Conservation (phyloP, 768 basidiomycete species). For the Candolleomyces efflorescens region DNA sequence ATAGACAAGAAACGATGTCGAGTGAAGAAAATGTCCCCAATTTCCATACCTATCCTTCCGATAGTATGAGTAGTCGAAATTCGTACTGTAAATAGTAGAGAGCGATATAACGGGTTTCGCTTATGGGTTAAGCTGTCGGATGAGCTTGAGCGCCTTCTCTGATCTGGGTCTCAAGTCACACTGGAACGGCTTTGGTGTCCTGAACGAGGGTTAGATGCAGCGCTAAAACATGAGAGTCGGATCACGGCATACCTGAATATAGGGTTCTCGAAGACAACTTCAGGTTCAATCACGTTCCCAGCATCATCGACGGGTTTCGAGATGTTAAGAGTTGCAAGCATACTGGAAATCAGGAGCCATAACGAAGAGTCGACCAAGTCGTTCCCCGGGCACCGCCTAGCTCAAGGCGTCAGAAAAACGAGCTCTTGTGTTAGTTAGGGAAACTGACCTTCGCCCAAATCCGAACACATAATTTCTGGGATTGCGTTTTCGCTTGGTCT, state of each 20-base stretch:
- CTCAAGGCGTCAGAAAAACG: neutral
- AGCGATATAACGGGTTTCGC: neutral
- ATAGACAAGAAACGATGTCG: neutral
- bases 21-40: neutral
- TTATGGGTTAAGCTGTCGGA: conserved; percentile 23
- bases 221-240: neutral
- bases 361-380: conserved; percentile 60
- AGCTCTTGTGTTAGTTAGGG: neutral
- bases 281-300: conserved; percentile 45
- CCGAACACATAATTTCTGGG: conserved; percentile 35
- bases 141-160: conserved; percentile 36
- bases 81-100: neutral
- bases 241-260: conserved; percentile 49
- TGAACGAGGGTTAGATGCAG: conserved; percentile 13
- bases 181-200: conserved; percentile 44
- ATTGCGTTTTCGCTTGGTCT: conserved; percentile 22
- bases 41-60: neutral
- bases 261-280: conserved; percentile 51
- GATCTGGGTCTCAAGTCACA: conserved; percentile 50
- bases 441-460: conserved; percentile 36
- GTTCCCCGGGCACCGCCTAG: conserved; percentile 58
- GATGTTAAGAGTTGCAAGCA: conserved; percentile 57
- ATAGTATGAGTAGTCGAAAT: too few species aligned
- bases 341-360: conserved; percentile 53
- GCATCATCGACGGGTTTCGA: conserved; percentile 44